phyloP scores from a whole-genome alignment of 352 stramenopile genomes.

The Phytophthora megakarya region DNA sequence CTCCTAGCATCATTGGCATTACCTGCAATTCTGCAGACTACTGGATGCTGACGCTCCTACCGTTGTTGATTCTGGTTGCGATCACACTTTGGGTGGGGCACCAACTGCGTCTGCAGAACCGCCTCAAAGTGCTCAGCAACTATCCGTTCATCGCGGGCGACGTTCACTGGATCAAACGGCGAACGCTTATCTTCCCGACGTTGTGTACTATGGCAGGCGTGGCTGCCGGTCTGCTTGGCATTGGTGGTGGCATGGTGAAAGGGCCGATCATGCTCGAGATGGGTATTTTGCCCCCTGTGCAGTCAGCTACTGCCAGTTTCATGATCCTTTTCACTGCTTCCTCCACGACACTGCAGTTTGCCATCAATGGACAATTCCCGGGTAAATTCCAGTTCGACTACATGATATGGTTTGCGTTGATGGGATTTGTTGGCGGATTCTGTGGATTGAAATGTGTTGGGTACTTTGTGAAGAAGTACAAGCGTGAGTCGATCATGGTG shows the following conservation, averaged over 20 bases:
- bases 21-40: conserved; percentile 92
- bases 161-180: conserved; percentile 92
- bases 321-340: conserved; percentile 93
- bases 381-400: conserved; percentile 91
- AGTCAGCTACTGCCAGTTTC: conserved; percentile 92
- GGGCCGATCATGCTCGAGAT: conserved; percentile 98
- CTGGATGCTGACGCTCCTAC: conserved; percentile 91
- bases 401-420: conserved; percentile 87
- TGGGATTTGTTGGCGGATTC: conserved; percentile 88
- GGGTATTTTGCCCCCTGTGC: conserved; percentile 89
- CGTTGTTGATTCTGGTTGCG: conserved; percentile 74
- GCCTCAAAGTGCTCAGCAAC: conserved; percentile 65
- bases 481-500: conserved; percentile 85
- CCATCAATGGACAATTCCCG: conserved; percentile 80
- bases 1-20: conserved; percentile 88
- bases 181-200: conserved; percentile 91
- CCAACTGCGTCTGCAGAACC: conserved; percentile 69
- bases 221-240: conserved; percentile 94
- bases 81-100: conserved; percentile 65
- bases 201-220: conserved; percentile 95
- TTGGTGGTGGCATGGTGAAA: conserved; percentile 97
- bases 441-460: conserved; percentile 84
- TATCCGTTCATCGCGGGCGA: conserved; percentile 92
- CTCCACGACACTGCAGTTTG: conserved; percentile 92
- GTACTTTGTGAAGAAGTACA: conserved; percentile 92